Evolutionary conservation across 495 filamentous ascomycete genomes (phyloP).

Genomic region (Aspergillus coremiiformis): DNA sequence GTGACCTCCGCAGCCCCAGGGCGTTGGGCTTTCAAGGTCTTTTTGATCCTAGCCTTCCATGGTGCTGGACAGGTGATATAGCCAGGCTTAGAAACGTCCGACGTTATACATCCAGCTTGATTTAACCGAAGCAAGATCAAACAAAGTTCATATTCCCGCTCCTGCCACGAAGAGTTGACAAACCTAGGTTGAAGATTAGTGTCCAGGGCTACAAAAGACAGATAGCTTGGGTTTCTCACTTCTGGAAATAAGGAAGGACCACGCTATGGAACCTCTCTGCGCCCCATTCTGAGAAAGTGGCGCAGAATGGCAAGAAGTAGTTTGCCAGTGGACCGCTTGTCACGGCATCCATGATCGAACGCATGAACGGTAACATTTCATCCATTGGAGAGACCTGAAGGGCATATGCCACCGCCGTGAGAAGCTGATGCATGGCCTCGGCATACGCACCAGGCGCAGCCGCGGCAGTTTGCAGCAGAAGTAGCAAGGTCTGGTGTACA

Average conservation of each 20-base stretch:
- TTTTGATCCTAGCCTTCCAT: slow-evolving; percentile 63
- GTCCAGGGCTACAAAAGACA: not conserved
- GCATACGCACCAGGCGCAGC: slow-evolving; percentile 33
- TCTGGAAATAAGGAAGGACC: slow-evolving; percentile 73
- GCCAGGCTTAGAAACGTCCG: slow-evolving; percentile 43
- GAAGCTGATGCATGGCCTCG: slow-evolving; percentile 48
- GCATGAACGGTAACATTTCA: slow-evolving; percentile 60
- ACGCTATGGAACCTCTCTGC: slow-evolving; percentile 69
- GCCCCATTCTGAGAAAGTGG: slow-evolving; percentile 64
- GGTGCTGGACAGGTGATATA: slow-evolving; percentile 54
- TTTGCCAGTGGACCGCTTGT: slow-evolving; percentile 52
- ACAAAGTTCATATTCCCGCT: slow-evolving; percentile 60
- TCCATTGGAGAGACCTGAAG: slow-evolving; percentile 76
- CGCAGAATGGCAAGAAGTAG: slow-evolving; percentile 78
- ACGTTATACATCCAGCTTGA: slow-evolving; percentile 41
- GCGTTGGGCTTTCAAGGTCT: slow-evolving; percentile 46
- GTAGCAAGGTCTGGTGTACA: slow-evolving; percentile 50
- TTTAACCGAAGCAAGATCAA: slow-evolving; percentile 62
- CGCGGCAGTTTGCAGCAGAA: slow-evolving; percentile 43
- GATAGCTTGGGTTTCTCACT: slow-evolving; percentile 30
- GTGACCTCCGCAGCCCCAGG: slow-evolving; percentile 20
- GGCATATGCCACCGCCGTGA: slow-evolving; percentile 57
- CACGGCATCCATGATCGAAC: slow-evolving; percentile 54
- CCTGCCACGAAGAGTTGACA: slow-evolving; percentile 62
- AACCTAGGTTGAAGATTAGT: slow-evolving; percentile 44